A percentile compares a stretch with the other conserved stretches of the same genome.
phyloP scores from a whole-genome alignment of 306 rosid genomes.

The Lablab purpureus region DNA sequence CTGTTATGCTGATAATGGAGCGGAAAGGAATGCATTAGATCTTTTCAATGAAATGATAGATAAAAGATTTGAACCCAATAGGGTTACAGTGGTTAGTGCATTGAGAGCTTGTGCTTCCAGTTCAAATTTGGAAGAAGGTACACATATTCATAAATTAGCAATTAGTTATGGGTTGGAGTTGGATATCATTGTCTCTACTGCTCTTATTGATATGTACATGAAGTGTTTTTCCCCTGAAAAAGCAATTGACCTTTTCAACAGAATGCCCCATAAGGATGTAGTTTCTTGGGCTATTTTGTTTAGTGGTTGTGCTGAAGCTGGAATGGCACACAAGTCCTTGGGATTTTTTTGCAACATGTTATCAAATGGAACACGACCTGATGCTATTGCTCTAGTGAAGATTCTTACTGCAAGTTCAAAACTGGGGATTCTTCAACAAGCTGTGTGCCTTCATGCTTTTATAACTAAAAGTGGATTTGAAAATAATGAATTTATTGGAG shows the following conservation, averaged over 20 bases:
- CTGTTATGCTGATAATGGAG: slow-evolving; percentile 72
- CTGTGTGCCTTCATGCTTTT: slow-evolving; percentile 69
- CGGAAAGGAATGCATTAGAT: slow-evolving; percentile 56
- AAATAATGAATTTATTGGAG: slow-evolving; percentile 62
- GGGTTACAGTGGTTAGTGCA: slow-evolving; percentile 67
- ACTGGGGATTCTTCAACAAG: slow-evolving; percentile 73
- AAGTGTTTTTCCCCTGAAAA: slow-evolving; percentile 68
- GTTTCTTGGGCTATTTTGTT: slow-evolving; percentile 79
- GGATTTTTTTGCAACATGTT: slow-evolving; percentile 64
- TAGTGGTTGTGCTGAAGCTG: slow-evolving; percentile 70
- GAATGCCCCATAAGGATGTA: slow-evolving; percentile 79
- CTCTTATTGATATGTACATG: slow-evolving; percentile 80
- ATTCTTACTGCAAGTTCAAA: slow-evolving; percentile 72
- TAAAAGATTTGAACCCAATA: slow-evolving; percentile 59
- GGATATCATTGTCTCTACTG: slow-evolving; percentile 65
- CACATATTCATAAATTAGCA: slow-evolving; percentile 66
- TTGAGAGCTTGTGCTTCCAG: slow-evolving; percentile 70
- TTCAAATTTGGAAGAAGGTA: slow-evolving; percentile 68
- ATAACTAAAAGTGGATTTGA: slow-evolving; percentile 53
- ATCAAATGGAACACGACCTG: slow-evolving; percentile 58
- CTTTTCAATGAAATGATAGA: slow-evolving; percentile 71
- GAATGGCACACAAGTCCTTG: slow-evolving; percentile 72
- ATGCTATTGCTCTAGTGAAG: slow-evolving; percentile 79
- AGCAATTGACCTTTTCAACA: slow-evolving; percentile 63
- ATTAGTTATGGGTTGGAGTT: slow-evolving; percentile 58